Base-by-base conservation (phyloP, 192 early-diverging fungal genomes). In the Gigaspora rosea region DNA sequence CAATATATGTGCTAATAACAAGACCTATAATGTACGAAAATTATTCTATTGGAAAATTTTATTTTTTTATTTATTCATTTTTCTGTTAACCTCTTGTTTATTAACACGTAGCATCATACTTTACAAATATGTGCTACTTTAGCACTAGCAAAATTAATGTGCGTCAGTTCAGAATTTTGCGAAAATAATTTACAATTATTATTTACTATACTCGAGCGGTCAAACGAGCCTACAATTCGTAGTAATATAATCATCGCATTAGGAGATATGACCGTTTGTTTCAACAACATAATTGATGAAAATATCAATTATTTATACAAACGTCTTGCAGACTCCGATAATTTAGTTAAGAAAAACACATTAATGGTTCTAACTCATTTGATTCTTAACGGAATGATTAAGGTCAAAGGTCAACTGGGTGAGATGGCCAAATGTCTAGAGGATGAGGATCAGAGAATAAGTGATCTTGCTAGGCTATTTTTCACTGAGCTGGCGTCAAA, bases 321-420 rank as follows among this genome's bases (percentile, higher is more conserved):
- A 20, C 93, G 96, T 13, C 87, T 99, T 47, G 84, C 88, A 18
- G 98, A 99, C 80, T 73, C 82, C 0, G 94, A 97, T 78, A 80
- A 81, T 2, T 80, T 88, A 10, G 96, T 98, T 49, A 95, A 96
- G 81, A 97, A 96, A 84, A 99, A 97, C 80, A 91, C 96, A 56
- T 90, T 99, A 54, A 99, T 99, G 98, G 98, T 99, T 13, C 82
- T 99, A 54, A 97, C 97, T 0, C 96, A 97, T 80, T 83, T 99
- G 83, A 95, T 98, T 57, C 85, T 99, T 59, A 99, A 99, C 81
- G 97, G 97, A 32, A 98, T 98, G 96, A 92, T 99, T 81, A 99
- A 99, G 80, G 97, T 97, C 50, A 99, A 98, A 81, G 98, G 97
- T 11, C 96, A 99, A 78, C 87, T 99, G 59, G 93, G 94, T 78